Evolutionary conservation across 129 eudicot genomes (phyloP).

Genomic region (Ambrosia artemisiifolia): DNA sequence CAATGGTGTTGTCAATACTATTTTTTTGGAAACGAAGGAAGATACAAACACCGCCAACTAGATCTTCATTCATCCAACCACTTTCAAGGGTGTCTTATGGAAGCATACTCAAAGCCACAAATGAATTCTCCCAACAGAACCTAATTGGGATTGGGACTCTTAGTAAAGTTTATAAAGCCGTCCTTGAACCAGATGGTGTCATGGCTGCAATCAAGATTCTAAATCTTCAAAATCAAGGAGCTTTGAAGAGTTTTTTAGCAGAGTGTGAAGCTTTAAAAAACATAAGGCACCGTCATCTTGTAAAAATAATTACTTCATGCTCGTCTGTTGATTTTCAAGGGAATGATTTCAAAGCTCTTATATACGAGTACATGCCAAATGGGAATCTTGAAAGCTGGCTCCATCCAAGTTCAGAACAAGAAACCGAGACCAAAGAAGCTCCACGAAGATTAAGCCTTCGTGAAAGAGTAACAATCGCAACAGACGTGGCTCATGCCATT

Average conservation of each 20-base stretch:
- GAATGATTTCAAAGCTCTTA: conserved; percentile 39
- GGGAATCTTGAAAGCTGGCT: conserved; percentile 42
- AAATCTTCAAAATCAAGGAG: conserved; percentile 32
- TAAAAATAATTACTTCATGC: conserved; percentile 33
- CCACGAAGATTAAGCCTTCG: conserved; percentile 15
- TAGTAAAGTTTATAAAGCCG: conserved; percentile 34
- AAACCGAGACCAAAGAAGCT: not conserved
- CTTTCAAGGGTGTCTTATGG: conserved; percentile 34
- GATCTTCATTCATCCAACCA: not conserved
- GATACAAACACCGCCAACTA: conserved; percentile 1
- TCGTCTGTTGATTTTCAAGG: conserved; percentile 41
- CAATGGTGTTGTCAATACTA: conserved; percentile 6
- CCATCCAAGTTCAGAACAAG: conserved; percentile 28
- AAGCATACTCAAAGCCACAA: conserved; percentile 35
- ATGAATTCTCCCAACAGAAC: conserved; percentile 27
- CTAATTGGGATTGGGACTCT: conserved; percentile 33
- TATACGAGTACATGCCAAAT: conserved; percentile 38
- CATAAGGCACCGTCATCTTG: conserved; percentile 42
- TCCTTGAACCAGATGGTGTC: conserved; percentile 20
- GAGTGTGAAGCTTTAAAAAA: conserved; percentile 41
- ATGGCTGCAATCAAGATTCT: conserved; percentile 36
- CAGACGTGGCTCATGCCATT: conserved; percentile 35
- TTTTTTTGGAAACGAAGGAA: conserved; percentile 24
- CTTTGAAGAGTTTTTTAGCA: conserved; percentile 29
- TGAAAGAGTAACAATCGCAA: conserved; percentile 31